Conservation (phyloP, 768 basidiomycete genomes). For the Austroboletus eburneus region DNA sequence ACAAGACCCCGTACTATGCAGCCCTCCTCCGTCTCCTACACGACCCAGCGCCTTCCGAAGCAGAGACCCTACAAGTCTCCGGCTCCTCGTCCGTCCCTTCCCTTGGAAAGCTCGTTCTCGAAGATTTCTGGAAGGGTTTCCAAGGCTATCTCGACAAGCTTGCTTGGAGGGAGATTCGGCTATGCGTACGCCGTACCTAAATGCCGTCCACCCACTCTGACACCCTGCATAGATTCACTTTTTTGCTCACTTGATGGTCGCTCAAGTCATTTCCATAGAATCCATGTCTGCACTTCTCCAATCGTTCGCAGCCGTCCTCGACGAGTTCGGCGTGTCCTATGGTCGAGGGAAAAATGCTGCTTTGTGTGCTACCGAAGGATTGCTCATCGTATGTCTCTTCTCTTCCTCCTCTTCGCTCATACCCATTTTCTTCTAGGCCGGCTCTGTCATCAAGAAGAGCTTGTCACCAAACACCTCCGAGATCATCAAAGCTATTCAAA, state of each 20-base stretch:
- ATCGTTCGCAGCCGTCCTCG: constrained; percentile 81
- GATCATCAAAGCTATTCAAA: constrained; percentile 67
- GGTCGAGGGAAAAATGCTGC: constrained; percentile 81
- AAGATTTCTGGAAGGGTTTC: constrained; percentile 91
- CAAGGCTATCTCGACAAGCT: constrained; percentile 84
- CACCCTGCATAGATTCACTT: constrained; percentile 69
- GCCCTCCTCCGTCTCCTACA: constrained; percentile 70
- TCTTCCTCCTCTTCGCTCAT: neutral
- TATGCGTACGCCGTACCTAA: constrained; percentile 59
- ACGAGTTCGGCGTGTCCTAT: constrained; percentile 85
- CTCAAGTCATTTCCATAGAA: constrained; percentile 66
- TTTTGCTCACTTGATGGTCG: constrained; percentile 82
- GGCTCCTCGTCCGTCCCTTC: constrained; percentile 33
- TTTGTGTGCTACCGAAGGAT: constrained; percentile 75
- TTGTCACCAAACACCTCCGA: constrained; percentile 57
- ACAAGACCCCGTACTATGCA: constrained; percentile 89
- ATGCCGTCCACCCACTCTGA: constrained; percentile 1
- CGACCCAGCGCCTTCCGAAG: constrained; percentile 39
- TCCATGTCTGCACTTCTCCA: constrained; percentile 80
- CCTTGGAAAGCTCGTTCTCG: constrained; percentile 68
- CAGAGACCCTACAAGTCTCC: constrained; percentile 24
- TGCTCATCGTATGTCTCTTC: constrained; percentile 55
- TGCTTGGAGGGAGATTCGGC: constrained; percentile 85
- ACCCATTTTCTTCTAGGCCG: constrained; percentile 45
- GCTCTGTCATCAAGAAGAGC: constrained; percentile 57